Conservation (phyloP, 73 alveolate species). For the Paramecium biaurelia region DNA sequence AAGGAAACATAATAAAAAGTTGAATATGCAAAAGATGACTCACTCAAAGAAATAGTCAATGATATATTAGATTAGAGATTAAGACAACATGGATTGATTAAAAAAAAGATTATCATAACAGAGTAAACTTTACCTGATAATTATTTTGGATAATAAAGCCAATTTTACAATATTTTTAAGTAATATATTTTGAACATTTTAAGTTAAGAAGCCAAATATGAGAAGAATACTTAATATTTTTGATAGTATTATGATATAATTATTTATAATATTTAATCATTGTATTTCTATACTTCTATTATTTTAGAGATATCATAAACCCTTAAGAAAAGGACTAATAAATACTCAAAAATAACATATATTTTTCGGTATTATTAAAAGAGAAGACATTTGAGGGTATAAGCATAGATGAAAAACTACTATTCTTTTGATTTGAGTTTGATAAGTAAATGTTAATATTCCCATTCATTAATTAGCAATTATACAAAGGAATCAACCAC, state of each 20-base stretch:
- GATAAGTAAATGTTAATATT: no score
- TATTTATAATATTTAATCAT: background rate
- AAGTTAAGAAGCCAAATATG: background rate
- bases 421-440: no score
- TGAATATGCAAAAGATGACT: background rate
- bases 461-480: no score
- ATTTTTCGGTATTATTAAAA: background rate
- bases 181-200: background rate
- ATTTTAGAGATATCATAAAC: constrained; percentile 66
- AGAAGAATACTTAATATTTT: background rate
- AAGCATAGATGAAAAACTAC: no score
- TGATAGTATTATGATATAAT: no score
- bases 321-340: constrained; percentile 76
- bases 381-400: no score
- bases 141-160: no score
- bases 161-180: background rate
- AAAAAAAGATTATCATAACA: background rate
- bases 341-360: constrained; percentile 91
- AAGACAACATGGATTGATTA: background rate
- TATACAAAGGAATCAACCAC: no score
- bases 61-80: background rate
- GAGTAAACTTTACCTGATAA: background rate
- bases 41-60: background rate
- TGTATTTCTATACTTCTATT: background rate
- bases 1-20: background rate